phyloP scores from a whole-genome alignment of 1,284 basidiomycete genomes.

The Tetrapyrgos nigripes region DNA sequence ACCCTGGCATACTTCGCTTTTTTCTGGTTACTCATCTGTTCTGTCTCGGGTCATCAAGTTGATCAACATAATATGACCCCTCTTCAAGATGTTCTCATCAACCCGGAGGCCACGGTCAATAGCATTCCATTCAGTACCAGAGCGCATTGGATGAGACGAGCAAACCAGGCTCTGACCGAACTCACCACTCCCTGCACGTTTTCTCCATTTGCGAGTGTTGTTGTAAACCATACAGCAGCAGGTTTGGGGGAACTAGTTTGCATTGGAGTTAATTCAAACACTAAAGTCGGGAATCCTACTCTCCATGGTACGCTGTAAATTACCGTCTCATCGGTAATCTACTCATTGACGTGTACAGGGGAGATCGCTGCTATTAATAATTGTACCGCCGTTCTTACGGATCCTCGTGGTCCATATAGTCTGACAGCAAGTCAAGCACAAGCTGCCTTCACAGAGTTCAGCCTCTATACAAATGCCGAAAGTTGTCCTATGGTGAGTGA shows the following conservation, averaged over 20 bases:
- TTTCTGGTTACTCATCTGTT: no score
- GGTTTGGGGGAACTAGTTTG: conserved; percentile 23
- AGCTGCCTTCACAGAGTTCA: conserved; percentile 15
- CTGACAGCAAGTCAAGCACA: conserved; percentile 18
- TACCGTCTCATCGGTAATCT: not conserved
- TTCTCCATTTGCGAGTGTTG: conserved; percentile 21
- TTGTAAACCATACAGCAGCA: conserved; percentile 24
- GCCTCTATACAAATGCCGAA: conserved; percentile 23
- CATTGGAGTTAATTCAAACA: conserved; percentile 18
- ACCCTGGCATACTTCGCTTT: no score
- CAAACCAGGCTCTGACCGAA: conserved; percentile 65
- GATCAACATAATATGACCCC: no score
- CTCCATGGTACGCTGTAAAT: conserved; percentile 18
- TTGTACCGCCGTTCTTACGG: conserved; percentile 23
- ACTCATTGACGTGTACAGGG: conserved; percentile 2
- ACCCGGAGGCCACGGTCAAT: conserved; percentile 12
- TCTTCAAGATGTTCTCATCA: not conserved
- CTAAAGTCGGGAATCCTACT: conserved; percentile 21
- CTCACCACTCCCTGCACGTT: conserved; percentile 20
- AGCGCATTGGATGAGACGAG: conserved; percentile 21
- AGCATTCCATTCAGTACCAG: conserved; percentile 21
- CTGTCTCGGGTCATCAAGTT: no score
- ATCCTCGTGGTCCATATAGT: conserved; percentile 21
- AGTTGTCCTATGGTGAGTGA: conserved; percentile 25
- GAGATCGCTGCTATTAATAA: conserved; percentile 27